Percentiles rank a stretch among this genome's conserved stretches.
Evolutionary conservation across 2,329 filamentous ascomycete species (phyloP).

Genomic region (Aspergillus sergii): DNA sequence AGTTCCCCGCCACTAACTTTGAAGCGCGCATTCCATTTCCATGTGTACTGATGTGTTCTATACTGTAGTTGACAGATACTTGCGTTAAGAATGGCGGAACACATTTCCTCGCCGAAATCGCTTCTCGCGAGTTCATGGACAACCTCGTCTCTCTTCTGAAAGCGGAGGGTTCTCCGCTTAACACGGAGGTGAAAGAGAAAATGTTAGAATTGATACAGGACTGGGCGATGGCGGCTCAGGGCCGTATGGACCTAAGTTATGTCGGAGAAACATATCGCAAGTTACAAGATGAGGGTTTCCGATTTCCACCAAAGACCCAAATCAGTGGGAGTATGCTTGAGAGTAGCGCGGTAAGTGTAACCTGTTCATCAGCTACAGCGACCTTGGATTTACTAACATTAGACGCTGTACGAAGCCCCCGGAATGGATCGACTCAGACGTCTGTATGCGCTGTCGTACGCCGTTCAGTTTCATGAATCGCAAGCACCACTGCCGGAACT

Average conservation of each 20-base stretch:
- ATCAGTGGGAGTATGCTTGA: slow-evolving; percentile 98
- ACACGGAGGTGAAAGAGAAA: slow-evolving; percentile 82
- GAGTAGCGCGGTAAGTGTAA: slow-evolving; percentile 79
- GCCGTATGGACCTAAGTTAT: slow-evolving; percentile 79
- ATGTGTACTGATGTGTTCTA: slow-evolving; percentile 20
- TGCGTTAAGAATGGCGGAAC: slow-evolving; percentile 97
- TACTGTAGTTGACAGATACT: slow-evolving; percentile 80
- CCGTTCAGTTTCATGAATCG: slow-evolving; percentile 96
- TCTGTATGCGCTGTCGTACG: slow-evolving; percentile 97
- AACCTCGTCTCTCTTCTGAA: slow-evolving; percentile 89
- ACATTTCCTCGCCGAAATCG: slow-evolving; percentile 93
- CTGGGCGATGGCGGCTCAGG: slow-evolving; percentile 89
- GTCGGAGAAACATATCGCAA: slow-evolving; percentile 84
- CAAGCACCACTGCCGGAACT: slow-evolving; percentile 98
- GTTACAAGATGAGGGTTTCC: slow-evolving; percentile 81
- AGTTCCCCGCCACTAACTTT: slow-evolving; percentile 21
- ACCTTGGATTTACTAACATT: slow-evolving; percentile 7
- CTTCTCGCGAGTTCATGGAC: slow-evolving; percentile 97
- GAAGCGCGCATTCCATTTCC: slow-evolving; percentile 4
- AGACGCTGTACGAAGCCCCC: slow-evolving; percentile 65
- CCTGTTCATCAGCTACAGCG: not conserved
- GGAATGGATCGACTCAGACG: slow-evolving; percentile 96
- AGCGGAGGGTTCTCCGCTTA: slow-evolving; percentile 73
- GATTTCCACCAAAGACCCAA: slow-evolving; percentile 82
- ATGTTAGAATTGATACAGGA: slow-evolving; percentile 92